phyloP scores from a whole-genome alignment of 73 alveolate species.

The Paramecium sexaurelia region DNA sequence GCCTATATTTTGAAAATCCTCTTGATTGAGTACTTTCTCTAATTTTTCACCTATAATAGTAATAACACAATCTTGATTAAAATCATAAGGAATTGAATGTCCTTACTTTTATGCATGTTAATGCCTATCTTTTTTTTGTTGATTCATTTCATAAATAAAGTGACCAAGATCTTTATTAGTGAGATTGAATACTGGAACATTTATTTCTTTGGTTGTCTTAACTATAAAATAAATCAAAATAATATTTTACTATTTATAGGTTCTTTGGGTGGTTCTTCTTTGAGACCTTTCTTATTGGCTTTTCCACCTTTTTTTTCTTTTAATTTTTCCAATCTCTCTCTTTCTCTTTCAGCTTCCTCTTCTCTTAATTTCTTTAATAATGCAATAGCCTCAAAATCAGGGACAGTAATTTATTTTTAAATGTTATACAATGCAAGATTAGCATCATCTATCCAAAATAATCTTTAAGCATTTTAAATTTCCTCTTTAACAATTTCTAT shows the following conservation, averaged over 20 bases:
- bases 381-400: slow-evolving; percentile 57
- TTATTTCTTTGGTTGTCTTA: slow-evolving; percentile 43
- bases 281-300: neutral
- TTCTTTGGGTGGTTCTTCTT: slow-evolving; percentile 55
- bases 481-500: neutral
- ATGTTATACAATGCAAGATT: slow-evolving; percentile 2
- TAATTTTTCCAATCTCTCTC: slow-evolving; percentile 34
- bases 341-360: slow-evolving; percentile 58
- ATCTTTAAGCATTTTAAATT: slow-evolving; percentile 17
- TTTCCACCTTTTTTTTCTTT: slow-evolving; percentile 31
- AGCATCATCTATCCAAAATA: slow-evolving; percentile 57
- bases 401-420: slow-evolving; percentile 37
- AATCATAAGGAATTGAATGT: neutral
- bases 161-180: slow-evolving; percentile 9
- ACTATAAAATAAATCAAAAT: neutral
- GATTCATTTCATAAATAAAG: slow-evolving; percentile 15
- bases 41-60: slow-evolving; percentile 43
- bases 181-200: slow-evolving; percentile 35
- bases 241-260: neutral
- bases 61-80: slow-evolving; percentile 35
- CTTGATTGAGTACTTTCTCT: slow-evolving; percentile 21
- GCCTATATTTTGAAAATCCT: slow-evolving; percentile 25
- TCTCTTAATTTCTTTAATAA: slow-evolving; percentile 29
- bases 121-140: slow-evolving; percentile 49
- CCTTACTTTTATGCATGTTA: slow-evolving; percentile 27